Percentiles rank a stretch among this genome's conserved stretches.
Evolutionary conservation across 208 protist genomes (phyloP).

Genomic region (Wallacemonas collosoma): DNA sequence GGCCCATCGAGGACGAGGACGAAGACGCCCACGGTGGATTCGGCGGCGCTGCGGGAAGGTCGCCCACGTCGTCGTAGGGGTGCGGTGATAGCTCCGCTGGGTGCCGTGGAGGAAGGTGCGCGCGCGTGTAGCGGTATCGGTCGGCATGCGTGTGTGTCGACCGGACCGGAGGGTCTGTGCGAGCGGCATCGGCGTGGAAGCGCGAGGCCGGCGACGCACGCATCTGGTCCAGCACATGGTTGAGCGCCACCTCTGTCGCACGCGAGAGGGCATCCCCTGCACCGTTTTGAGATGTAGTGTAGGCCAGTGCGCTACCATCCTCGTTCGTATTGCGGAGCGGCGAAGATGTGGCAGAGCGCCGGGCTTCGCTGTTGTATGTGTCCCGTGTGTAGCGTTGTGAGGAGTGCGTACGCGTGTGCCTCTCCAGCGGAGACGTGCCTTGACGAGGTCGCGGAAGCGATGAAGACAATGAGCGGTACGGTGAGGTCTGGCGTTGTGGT

Average conservation of each 20-base stretch:
- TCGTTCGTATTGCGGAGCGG: not conserved
- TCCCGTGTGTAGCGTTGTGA: constrained; percentile 18
- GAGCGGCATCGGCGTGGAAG: too few relatives aligned
- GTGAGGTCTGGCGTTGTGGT: not conserved
- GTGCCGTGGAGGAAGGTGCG: not conserved
- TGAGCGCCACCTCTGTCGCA: constrained; percentile 10
- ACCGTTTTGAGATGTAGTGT: not conserved
- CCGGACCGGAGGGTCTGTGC: too few relatives aligned
- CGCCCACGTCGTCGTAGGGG: not conserved
- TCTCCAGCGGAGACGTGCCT: not conserved
- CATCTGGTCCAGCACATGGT: not conserved
- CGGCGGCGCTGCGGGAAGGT: not conserved
- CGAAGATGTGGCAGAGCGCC: constrained; percentile 6
- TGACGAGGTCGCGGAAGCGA: not conserved
- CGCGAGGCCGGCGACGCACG: not conserved
- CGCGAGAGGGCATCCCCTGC: too few relatives aligned
- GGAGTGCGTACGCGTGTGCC: not conserved
- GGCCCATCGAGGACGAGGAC: not conserved
- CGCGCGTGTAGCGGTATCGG: not conserved
- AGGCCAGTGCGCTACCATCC: not conserved
- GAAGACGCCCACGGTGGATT: not conserved
- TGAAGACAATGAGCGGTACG: constrained; percentile 1
- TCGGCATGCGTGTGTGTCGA: not conserved
- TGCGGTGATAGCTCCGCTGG: not conserved
- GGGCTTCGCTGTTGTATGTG: constrained; percentile 34